These are phyloP conservation scores for Teratosphaeriaceae sp. DNA, from an alignment of 2,329 filamentous ascomycete species.

Conservation along the genomic window DNA sequence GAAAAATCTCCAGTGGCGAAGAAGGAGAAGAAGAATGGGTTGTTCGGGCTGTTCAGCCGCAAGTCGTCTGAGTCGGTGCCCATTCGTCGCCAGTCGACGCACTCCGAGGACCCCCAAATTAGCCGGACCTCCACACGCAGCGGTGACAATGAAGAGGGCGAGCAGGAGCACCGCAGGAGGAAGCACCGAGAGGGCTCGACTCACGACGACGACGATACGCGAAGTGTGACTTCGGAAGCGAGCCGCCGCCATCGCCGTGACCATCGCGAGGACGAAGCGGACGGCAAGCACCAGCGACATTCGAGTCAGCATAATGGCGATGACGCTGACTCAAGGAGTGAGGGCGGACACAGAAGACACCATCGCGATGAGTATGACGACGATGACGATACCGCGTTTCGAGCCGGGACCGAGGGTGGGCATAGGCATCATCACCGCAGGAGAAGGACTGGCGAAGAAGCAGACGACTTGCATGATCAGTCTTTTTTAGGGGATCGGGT, in stretches of 20 bases:
- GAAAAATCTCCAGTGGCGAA: conserved; percentile 27
- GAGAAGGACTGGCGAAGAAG: conserved; percentile 17
- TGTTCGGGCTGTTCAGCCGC: conserved; percentile 41
- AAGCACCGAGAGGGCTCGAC: conserved; percentile 36
- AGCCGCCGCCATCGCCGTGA: conserved; percentile 15
- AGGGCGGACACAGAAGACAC: conserved; percentile 12
- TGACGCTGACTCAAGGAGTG: conserved; percentile 15
- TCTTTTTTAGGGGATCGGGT: conserved; percentile 61
- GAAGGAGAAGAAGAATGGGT: conserved; percentile 39
- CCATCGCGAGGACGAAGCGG: conserved; percentile 12
- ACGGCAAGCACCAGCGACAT: conserved; percentile 18
- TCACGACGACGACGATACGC: conserved; percentile 18
- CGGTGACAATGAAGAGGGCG: conserved; percentile 37
- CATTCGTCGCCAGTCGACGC: conserved; percentile 20
- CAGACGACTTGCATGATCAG: conserved; percentile 29
- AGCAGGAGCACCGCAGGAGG: conserved; percentile 39
- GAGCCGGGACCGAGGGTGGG: conserved; percentile 7
- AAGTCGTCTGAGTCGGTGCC: conserved; percentile 36
- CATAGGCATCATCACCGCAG: conserved; percentile 20
- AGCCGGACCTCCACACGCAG: conserved; percentile 16
- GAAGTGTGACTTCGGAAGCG: conserved; percentile 20
- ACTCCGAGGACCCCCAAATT: conserved; percentile 14
- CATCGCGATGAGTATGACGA: conserved; percentile 6
- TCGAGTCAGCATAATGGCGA: conserved; percentile 19
- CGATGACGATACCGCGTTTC: conserved; percentile 10